Conservation (phyloP, 2,329 filamentous ascomycete species). For the Colletotrichum eleusines region DNA sequence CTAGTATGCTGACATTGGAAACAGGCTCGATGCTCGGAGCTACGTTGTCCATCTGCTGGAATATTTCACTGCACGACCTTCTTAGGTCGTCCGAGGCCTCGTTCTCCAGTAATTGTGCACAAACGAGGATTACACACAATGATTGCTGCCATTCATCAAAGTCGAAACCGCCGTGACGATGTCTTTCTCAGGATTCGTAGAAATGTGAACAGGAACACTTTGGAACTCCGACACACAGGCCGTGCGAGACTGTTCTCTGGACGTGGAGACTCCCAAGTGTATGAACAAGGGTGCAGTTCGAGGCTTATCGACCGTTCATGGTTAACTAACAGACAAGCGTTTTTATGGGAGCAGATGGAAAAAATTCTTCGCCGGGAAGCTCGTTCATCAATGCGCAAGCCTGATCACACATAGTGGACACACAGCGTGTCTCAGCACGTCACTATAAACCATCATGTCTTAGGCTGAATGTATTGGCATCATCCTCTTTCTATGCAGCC, state of each 20-base stretch:
- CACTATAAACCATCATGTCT: not conserved
- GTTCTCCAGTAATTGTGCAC: too few species aligned
- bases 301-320: not conserved
- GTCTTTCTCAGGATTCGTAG: not conserved
- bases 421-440: not conserved
- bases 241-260: not conserved
- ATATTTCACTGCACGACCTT: not conserved
- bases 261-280: not conserved
- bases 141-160: not conserved
- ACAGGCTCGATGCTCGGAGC: not conserved
- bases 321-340: not conserved
- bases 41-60: not conserved
- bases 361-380: not conserved
- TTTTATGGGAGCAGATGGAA: not conserved
- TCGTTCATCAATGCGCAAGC: not conserved
- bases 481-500: not conserved
- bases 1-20: not conserved
- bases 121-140: not conserved
- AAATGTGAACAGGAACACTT: not conserved
- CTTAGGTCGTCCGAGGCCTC: not conserved
- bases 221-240: not conserved
- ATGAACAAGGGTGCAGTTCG: not conserved
- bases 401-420: not conserved
- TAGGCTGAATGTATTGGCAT: not conserved
- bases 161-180: not conserved